Conservation (phyloP, 345 rosid genomes). For the Gossypium anomalum region DNA sequence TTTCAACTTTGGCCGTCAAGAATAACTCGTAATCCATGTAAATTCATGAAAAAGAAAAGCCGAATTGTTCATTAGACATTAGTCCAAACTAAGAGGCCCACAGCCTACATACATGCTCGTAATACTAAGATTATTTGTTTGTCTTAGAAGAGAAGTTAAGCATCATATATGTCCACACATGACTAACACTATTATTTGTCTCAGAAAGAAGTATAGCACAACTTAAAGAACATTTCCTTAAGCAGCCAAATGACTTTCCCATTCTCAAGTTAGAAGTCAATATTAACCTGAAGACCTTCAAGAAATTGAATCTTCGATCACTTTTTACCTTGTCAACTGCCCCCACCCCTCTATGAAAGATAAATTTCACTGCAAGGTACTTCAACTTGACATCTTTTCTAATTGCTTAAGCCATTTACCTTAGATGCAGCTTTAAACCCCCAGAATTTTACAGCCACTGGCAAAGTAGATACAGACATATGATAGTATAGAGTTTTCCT, state of each 20-base stretch:
- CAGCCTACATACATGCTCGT: not conserved
- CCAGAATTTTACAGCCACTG: not conserved
- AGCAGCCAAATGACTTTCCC: not conserved
- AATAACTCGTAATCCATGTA: not conserved
- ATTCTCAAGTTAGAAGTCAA: not conserved
- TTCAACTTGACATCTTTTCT: not conserved
- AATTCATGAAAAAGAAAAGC: not conserved
- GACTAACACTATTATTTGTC: not conserved
- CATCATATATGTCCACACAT: not conserved
- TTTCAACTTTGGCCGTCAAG: not conserved
- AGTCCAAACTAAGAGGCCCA: not conserved
- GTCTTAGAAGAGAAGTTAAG: not conserved
- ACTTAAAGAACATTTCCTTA: not conserved
- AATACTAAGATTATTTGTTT: not conserved
- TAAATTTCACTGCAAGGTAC: not conserved
- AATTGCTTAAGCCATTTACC: not conserved
- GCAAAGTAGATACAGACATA: conserved; percentile 11
- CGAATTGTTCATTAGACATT: not conserved
- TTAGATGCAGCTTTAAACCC: not conserved
- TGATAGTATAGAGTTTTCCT: not conserved
- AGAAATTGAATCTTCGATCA: not conserved
- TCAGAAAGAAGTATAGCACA: not conserved
- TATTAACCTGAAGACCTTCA: not conserved
- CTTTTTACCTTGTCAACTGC: not conserved
- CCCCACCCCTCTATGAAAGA: not conserved